Evolutionary conservation across 495 filamentous ascomycete genomes (phyloP), one percentile per base, ranked within the genome.

Genomic region (Aspergillus cavernicola): DNA sequence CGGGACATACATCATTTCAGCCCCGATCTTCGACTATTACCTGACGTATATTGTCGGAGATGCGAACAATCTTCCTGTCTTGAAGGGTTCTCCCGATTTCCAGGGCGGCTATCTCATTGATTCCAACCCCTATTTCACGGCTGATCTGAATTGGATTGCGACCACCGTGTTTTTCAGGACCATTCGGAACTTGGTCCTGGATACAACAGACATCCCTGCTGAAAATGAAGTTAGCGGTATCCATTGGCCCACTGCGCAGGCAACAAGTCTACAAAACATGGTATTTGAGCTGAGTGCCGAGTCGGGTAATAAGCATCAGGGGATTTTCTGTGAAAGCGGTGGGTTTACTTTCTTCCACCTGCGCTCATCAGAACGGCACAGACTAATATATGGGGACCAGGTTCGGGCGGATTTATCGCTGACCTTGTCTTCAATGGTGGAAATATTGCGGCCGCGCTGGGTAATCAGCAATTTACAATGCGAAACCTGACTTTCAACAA

Each of bases 401-500:
- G n/a, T n/a, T n/a, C n/a, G 50, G 88, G 83, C 10, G 87, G 87
- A 8, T 88, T 89, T 55, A 69, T 90, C 64, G 68, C 62, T 35
- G 79, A 83, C 54, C 62, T 85, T 8, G 61, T 79, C 9, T 90
- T 90, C 68, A 82, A 83, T 50, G 89, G 89, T 47, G 89, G 89
- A n/a, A 67, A 74, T 0, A 75, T 80, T 31, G 89, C 82, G 29
- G 75, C 79, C 18, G 76, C 76, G 33, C 61, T 90, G 51, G 88
- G 88, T 13, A 90, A 88, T 59, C 88, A 92, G 68, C 89, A 92
- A 64, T 93, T 85, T 52, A 91, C 88, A 0, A 87, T 86, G 75
- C 78, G 85, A 24, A 89, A 90, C 63, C 29, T 93, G 18, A 76
- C 68, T 10, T 87, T 92, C 65, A 81, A 80, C 54, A 76, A 85